Evolutionary conservation across 352 stramenopile species (phyloP), one percentile per base, ranked within the genome.

Genomic region (Pythium diclinum): DNA sequence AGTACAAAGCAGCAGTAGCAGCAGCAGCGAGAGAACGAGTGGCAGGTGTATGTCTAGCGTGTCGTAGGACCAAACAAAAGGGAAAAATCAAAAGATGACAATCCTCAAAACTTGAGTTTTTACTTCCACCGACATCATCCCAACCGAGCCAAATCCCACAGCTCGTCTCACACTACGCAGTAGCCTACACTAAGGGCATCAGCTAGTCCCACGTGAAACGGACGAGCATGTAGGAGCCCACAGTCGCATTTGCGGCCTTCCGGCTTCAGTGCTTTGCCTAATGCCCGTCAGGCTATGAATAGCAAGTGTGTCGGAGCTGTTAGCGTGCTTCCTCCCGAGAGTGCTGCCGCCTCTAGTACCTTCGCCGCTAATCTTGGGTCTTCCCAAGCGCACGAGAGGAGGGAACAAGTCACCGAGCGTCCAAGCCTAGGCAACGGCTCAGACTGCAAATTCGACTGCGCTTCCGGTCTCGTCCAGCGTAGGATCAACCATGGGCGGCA

Each of bases 401-500:
- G 4, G 25, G 25, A 28, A 3, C 25, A 28, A 3, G 25, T 5
- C 25, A 28, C 25, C n/a, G n/a, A n/a, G n/a, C n/a, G n/a, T n/a
- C 4, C 38, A 46, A 6, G 38, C 10, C 5, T 17, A 17, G 38
- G 38, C 38, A 19, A 14, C 11, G 42, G 42, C 51, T 57, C 51
- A 57, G 51, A 57, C 28, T 57, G 51, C 51, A 57, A 57, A 46
- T 28, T 28, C 17, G 51, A 57, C 51, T 23, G 9, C 16, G 23
- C 28, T 36, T n/a, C 9, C 14, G 7, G 21, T 19, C 23, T 14
- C 11, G 13, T 33, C 21, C 21, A n/a, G 5, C 19, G 8, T 16
- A 5, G 14, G 36, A 34, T 13, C n/a, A 28, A 56, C 36, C 19
- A 69, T 69, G 64, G 65, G 59, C 28, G 40, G 56, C 23, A 72